Evolutionary conservation across 2,329 filamentous ascomycete species (phyloP), one percentile per base, ranked within the genome.

Genomic region (Aspergillus sp.): DNA sequence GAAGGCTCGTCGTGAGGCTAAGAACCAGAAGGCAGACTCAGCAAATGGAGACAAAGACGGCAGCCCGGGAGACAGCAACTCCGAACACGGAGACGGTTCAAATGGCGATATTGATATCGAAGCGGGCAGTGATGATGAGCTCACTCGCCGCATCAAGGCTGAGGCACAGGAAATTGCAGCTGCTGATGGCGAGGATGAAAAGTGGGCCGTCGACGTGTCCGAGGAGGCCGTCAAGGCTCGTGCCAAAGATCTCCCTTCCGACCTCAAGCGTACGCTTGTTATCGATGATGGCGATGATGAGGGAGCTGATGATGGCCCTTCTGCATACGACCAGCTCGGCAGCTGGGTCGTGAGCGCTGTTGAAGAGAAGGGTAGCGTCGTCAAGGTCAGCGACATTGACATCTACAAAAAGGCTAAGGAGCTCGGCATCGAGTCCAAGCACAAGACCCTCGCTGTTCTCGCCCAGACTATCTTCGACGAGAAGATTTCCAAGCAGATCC

Each of bases 371-470:
- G 86, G 85, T 52, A 77, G 82, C 58, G 77, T 95, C 59, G 77
- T 82, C 71, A 83, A 89, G 49, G 79, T 98, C 55, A 83, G 88
- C 63, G 90, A 94, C 62, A 79, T 97, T 56, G 85, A 90, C 35
- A 88, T 98, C 66, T 97, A 94, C 71, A 74, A 94, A 72, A 97
- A 98, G 79, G 91, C 91, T 55, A 93, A 94, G 75, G 93, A 97
- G 60, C 77, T 97, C 47, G 90, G 90, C 59, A 93, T 98, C 55
- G 91, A 96, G 73, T 71, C 72, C 72, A 98, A 97, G 81, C 87
- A 96, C 77, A 89, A 86, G 72, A 95, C 90, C 42, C 78, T 95
- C 47, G 80, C 90, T 48, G 90, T 98, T 49, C 82, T 98, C 40
- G 88, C 90, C 42, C 89, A 95, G 76, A 91, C 88, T 56, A 78